Evolutionary conservation across 306 rosid genomes (phyloP).

Genomic region (Gastrolobium bilobum): DNA sequence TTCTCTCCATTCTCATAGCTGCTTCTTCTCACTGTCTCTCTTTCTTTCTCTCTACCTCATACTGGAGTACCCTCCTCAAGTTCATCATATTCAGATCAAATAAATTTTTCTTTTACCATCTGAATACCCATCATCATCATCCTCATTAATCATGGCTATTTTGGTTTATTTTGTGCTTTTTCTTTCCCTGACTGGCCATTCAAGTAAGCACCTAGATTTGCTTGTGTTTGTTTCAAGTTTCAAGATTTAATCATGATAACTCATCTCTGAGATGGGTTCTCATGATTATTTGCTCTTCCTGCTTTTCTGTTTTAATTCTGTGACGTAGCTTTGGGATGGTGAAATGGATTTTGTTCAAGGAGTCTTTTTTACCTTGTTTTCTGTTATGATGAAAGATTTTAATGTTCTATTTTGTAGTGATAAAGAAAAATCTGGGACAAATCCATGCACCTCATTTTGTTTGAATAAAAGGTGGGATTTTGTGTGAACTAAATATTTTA

Average conservation of each 20-base stretch:
- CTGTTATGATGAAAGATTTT: background rate
- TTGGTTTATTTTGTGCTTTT: conserved; percentile 64
- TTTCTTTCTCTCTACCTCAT: conserved; percentile 35
- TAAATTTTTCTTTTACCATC: conserved; percentile 21
- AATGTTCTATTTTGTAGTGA: background rate
- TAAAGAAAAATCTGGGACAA: background rate
- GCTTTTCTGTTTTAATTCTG: conserved; percentile 1
- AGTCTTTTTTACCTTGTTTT: background rate
- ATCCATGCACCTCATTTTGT: background rate
- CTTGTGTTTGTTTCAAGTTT: conserved; percentile 17
- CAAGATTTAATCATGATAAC: background rate
- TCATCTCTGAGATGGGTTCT: background rate
- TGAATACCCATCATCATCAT: conserved; percentile 37
- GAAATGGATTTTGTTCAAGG: conserved; percentile 27
- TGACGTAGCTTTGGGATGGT: conserved; percentile 10
- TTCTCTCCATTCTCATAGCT: conserved; percentile 46
- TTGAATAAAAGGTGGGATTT: conserved; percentile 41
- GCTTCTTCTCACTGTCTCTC: background rate
- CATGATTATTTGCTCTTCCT: background rate
- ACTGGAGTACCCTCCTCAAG: background rate
- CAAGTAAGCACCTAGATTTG: conserved; percentile 72
- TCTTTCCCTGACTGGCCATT: conserved; percentile 66
- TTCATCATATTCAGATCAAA: conserved; percentile 34
- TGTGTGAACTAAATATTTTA: conserved; percentile 36
- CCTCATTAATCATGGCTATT: conserved; percentile 69